phyloP scores from a whole-genome alignment of 2,329 filamentous ascomycete species.

The Aspergillus ibericus region DNA sequence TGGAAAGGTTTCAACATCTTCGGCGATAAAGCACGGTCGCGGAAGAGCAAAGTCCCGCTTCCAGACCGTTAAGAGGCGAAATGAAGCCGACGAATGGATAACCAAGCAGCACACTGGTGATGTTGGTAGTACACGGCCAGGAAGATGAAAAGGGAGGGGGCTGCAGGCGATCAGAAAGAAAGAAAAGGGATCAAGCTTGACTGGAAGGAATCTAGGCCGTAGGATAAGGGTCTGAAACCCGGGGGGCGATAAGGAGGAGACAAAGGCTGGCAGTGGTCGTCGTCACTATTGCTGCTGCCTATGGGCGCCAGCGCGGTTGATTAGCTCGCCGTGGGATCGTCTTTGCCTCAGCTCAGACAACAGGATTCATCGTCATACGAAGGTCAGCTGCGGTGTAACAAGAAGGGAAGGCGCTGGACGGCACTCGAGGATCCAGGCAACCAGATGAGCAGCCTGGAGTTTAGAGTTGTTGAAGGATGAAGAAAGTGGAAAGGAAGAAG shows the following conservation, averaged over 20 bases:
- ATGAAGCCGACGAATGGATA: background rate
- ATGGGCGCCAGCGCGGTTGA: constrained; percentile 1
- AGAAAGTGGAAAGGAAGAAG: background rate
- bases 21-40: constrained; percentile 13
- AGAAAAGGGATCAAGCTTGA: constrained; percentile 1
- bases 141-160: background rate
- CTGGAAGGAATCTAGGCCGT: background rate
- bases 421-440: constrained; percentile 12
- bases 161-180: background rate
- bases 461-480: background rate
- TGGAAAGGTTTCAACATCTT: constrained; percentile 44
- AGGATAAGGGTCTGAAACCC: background rate
- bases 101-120: background rate
- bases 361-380: constrained; percentile 10
- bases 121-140: background rate
- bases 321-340: constrained; percentile 8
- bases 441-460: constrained; percentile 5
- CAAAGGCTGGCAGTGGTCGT: constrained; percentile 2
- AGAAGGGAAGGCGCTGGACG: background rate
- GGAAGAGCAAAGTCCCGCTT: background rate
- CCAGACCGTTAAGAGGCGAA: background rate
- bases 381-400: constrained; percentile 5
- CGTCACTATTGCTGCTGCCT: constrained; percentile 20
- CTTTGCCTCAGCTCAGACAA: constrained; percentile 8
- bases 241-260: constrained; percentile 1